Evolutionary conservation across 129 eudicot genomes (phyloP).

Genomic region (Chrysanthemum seticuspe): DNA sequence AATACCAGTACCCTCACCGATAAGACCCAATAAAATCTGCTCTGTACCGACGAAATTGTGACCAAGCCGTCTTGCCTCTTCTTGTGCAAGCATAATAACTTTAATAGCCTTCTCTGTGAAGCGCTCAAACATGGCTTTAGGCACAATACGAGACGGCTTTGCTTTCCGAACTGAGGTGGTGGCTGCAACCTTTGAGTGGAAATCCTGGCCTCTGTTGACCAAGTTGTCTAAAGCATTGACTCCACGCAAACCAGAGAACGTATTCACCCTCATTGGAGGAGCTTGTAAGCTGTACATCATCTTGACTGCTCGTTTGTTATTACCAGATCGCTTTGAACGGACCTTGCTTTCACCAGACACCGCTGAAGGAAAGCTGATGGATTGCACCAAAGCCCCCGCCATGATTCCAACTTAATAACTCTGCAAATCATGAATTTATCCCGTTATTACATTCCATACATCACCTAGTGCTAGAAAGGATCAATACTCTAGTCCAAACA

Average conservation of each 20-base stretch:
- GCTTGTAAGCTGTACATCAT: constrained; percentile 51
- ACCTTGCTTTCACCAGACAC: constrained; percentile 42
- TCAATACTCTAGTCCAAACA: no score
- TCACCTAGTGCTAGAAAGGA: no score
- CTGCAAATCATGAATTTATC: constrained; percentile 11
- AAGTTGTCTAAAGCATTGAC: no score
- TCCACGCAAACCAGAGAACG: constrained; percentile 28
- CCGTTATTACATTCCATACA: constrained; percentile 1
- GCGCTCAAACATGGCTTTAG: constrained; percentile 87
- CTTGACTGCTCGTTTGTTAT: constrained; percentile 43
- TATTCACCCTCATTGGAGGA: constrained; percentile 41
- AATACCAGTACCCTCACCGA: no score
- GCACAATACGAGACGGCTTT: constrained; percentile 29
- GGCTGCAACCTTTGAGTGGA: no score
- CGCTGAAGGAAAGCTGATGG: constrained; percentile 40
- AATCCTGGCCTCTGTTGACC: no score
- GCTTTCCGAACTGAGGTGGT: no score
- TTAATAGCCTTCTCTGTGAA: constrained; percentile 94
- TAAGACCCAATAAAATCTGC: no score
- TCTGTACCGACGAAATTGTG: no score
- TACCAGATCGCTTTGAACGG: constrained; percentile 48
- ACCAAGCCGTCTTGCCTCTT: no score
- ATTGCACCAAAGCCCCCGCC: constrained; percentile 74
- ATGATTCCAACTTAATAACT: constrained; percentile 47
- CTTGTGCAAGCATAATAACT: constrained; percentile 60